Evolutionary conservation across 352 stramenopile species (phyloP), one percentile per base, ranked within the genome.

Genomic region (Thraustochytrium sp.): DNA sequence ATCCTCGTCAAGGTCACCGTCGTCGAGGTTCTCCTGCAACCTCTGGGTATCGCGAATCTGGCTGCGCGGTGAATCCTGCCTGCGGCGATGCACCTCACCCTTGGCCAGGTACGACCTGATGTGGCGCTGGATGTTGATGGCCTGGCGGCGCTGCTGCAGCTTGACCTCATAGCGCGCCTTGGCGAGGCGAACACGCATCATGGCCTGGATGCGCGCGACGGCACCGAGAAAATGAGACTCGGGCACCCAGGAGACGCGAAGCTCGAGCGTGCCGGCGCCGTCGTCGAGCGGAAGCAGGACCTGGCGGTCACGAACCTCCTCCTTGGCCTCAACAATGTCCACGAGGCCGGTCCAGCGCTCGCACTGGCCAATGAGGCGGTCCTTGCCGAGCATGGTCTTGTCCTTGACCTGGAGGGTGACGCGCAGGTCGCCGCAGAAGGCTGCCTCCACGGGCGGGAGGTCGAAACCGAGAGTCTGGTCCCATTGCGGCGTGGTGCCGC

Each of bases 171-270:
- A 64, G 37, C 68, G 48, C 18, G 51, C 37, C n/a, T 64, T 29
- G 21, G 48, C 68, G 9, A 80, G 48, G 16, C 46, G 37, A 5
- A 23, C n/a, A 31, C 68, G 68, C 46, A 80, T 23, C 11, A 36
- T 64, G 23, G 21, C 40, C 51, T 80, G 68, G 23, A 80, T 51
- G 8, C 36, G 34, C 2, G 40, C 68, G 18, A 80, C 44, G 21
- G 68, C 48, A 34, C 42, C 13, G 18, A 80, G 21, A 44, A 65
- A 46, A 68, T 63, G 37, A 0, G 31, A 48, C 53, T 80, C 46
- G 23, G 68, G 68, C 40, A 80, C 38, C 68, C 68, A 80, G 1
- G 68, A 80, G 49, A 80, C 37, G 18, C 26, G 23, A 44, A 80
- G 13, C 26, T 80, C 68, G 26, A 80, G 21, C 31, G 21, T 64